These are phyloP conservation scores for Ustilago xerochloae DNA, from an alignment of 1,284 basidiomycete species.

Conservation along the genomic window DNA sequence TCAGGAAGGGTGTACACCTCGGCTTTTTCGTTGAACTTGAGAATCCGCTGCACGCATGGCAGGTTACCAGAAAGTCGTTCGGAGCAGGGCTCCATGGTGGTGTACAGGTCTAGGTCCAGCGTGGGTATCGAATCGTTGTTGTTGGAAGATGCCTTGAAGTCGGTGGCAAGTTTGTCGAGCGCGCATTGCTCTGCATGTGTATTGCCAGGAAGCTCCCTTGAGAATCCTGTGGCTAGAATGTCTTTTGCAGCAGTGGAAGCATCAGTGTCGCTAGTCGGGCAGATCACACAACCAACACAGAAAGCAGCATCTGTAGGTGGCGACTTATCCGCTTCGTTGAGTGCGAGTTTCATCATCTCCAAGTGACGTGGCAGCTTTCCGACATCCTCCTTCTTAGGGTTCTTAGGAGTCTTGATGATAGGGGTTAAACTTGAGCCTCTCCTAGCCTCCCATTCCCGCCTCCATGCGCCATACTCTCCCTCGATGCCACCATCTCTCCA, in stretches of 20 bases:
- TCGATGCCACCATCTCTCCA: slow-evolving; percentile 80
- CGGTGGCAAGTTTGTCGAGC: slow-evolving; percentile 76
- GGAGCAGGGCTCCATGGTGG: slow-evolving; percentile 97
- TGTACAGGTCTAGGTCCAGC: slow-evolving; percentile 80
- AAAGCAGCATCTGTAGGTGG: slow-evolving; percentile 83
- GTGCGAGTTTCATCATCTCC: slow-evolving; percentile 75
- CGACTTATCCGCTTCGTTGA: slow-evolving; percentile 80
- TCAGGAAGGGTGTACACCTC: slow-evolving; percentile 15
- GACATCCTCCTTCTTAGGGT: slow-evolving; percentile 15
- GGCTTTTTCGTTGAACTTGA: slow-evolving; percentile 70
- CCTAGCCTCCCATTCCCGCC: slow-evolving; percentile 69
- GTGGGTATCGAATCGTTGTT: not conserved
- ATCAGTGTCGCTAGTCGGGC: slow-evolving; percentile 66
- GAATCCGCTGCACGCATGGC: slow-evolving; percentile 87
- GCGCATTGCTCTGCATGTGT: slow-evolving; percentile 98
- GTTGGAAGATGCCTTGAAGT: slow-evolving; percentile 4
- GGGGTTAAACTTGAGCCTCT: slow-evolving; percentile 50
- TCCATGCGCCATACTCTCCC: slow-evolving; percentile 77
- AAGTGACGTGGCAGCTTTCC: slow-evolving; percentile 42
- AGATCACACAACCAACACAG: slow-evolving; percentile 90
- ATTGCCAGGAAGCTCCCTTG: slow-evolving; percentile 88
- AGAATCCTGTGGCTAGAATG: slow-evolving; percentile 84
- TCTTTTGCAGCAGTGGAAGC: not conserved
- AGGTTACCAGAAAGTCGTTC: slow-evolving; percentile 85
- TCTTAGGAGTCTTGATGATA: slow-evolving; percentile 2